phyloP scores from a whole-genome alignment of 306 rosid species.

The Citrullus colocynthis region DNA sequence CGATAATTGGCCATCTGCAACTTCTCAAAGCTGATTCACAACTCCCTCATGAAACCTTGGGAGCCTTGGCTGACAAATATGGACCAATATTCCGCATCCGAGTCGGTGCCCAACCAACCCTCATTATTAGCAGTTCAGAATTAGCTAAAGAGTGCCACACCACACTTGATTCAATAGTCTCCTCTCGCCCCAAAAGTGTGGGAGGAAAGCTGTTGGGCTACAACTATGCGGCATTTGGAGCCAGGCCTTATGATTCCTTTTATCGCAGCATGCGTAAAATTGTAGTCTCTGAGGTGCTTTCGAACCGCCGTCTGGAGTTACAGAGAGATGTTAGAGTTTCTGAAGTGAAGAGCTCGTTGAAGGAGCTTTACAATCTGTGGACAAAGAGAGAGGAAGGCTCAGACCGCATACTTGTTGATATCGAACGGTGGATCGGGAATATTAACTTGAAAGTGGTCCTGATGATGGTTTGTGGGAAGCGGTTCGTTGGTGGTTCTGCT shows the following conservation, averaged over 20 bases:
- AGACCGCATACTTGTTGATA: neutral
- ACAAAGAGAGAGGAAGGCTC: neutral
- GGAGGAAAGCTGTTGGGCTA: constrained; percentile 16
- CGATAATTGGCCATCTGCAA: constrained; percentile 48
- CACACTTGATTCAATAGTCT: constrained; percentile 15
- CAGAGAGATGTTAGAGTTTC: constrained; percentile 18
- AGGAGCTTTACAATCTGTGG: constrained; percentile 18
- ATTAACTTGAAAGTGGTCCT: constrained; percentile 27
- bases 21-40: constrained; percentile 12
- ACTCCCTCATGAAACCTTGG: constrained; percentile 29
- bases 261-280: constrained; percentile 36
- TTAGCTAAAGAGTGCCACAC: constrained; percentile 33
- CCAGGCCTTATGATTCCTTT: constrained; percentile 20
- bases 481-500: neutral
- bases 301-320: constrained; percentile 21
- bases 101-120: constrained; percentile 15
- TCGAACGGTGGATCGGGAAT: constrained; percentile 29
- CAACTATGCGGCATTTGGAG: constrained; percentile 26
- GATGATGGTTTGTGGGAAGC: constrained; percentile 28
- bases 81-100: constrained; percentile 25
- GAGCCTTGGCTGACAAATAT: constrained; percentile 29
- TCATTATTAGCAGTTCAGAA: constrained; percentile 26
- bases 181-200: constrained; percentile 15
- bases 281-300: constrained; percentile 21
- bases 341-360: constrained; percentile 15